These are phyloP conservation scores for Phytopythium sindhum DNA, from an alignment of 352 stramenopile species.

Conservation along the genomic window DNA sequence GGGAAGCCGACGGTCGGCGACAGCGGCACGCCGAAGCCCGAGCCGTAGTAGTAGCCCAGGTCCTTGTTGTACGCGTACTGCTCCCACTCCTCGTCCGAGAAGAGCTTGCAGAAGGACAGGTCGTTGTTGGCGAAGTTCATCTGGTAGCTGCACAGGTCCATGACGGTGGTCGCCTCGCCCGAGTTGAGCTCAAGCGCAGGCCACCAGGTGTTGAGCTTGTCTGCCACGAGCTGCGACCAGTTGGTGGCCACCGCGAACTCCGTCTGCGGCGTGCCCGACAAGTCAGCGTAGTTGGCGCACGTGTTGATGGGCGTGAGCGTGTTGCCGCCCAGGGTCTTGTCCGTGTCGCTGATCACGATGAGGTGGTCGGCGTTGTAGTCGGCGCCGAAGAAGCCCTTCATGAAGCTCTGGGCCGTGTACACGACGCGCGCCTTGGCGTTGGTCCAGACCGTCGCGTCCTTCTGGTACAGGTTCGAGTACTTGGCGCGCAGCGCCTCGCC, in stretches of 20 bases:
- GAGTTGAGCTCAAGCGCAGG: conserved; percentile 30
- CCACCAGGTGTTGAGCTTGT: conserved; percentile 38
- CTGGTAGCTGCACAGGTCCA: conserved; percentile 62
- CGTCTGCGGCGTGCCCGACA: conserved; percentile 26
- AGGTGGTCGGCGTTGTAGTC: conserved; percentile 22
- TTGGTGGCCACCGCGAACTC: conserved; percentile 20
- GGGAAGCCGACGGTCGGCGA: conserved; percentile 39
- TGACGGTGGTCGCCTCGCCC: conserved; percentile 35
- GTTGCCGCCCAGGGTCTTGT: conserved; percentile 38
- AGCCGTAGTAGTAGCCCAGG: conserved; percentile 55
- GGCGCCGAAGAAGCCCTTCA: conserved; percentile 42
- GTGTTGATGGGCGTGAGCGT: conserved; percentile 53
- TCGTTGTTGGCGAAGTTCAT: conserved; percentile 41
- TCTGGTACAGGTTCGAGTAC: conserved; percentile 39
- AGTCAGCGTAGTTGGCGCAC: conserved; percentile 34
- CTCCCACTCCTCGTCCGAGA: conserved; percentile 53
- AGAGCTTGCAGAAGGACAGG: conserved; percentile 42
- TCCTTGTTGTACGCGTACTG: conserved; percentile 54
- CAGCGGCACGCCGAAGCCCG: conserved; percentile 38
- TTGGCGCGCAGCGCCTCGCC: conserved; percentile 32
- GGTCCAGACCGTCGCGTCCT: conserved; percentile 41
- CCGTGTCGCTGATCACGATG: conserved; percentile 33
- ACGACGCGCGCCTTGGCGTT: conserved; percentile 51
- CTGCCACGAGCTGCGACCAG: conserved; percentile 19
- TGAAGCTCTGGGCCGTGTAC: conserved; percentile 44